Percentiles rank a stretch among this genome's conserved stretches.
These are phyloP conservation scores for Prillingera fragicola DNA, from an alignment of 1,284 basidiomycete genomes.

Conservation along the genomic window DNA sequence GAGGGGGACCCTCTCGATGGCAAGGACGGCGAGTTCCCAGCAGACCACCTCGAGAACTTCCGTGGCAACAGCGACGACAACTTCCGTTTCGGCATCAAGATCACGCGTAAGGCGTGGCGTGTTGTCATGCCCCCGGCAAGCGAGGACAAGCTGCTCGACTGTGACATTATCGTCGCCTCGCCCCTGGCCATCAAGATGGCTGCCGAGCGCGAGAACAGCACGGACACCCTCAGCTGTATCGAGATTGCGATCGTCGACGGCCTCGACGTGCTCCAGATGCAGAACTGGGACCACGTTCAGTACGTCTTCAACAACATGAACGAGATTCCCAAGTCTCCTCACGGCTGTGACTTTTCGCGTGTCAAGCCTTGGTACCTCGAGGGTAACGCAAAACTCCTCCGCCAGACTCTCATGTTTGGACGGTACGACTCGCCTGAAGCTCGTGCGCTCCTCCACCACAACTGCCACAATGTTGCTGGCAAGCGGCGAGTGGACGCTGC, in stretches of 20 bases:
- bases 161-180: constrained; percentile 87
- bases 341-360: constrained; percentile 90
- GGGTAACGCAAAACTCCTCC: constrained; percentile 70
- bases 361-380: constrained; percentile 98
- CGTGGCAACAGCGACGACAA: constrained; percentile 96
- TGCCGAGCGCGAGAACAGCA: constrained; percentile 88
- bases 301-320: constrained; percentile 82
- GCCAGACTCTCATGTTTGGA: constrained; percentile 85
- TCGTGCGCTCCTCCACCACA: constrained; percentile 66
- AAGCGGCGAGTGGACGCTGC: constrained; percentile 63
- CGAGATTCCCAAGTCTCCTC: constrained; percentile 82
- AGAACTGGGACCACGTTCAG: constrained; percentile 88
- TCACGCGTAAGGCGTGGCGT: constrained; percentile 85
- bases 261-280: constrained; percentile 89
- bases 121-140: constrained; percentile 60
- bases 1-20: constrained; percentile 68
- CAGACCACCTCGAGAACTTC: constrained; percentile 89
- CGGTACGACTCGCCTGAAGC: constrained; percentile 86
- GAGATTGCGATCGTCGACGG: constrained; percentile 93
- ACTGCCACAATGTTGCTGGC: constrained; percentile 76
- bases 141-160: constrained; percentile 53
- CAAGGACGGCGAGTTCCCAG: constrained; percentile 56
- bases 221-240: constrained; percentile 88
- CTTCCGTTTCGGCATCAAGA: constrained; percentile 85
- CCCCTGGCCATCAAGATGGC: constrained; percentile 85